Evolutionary conservation across 2,329 filamentous ascomycete species (phyloP).

Genomic region (Stemphylium vesicarium): DNA sequence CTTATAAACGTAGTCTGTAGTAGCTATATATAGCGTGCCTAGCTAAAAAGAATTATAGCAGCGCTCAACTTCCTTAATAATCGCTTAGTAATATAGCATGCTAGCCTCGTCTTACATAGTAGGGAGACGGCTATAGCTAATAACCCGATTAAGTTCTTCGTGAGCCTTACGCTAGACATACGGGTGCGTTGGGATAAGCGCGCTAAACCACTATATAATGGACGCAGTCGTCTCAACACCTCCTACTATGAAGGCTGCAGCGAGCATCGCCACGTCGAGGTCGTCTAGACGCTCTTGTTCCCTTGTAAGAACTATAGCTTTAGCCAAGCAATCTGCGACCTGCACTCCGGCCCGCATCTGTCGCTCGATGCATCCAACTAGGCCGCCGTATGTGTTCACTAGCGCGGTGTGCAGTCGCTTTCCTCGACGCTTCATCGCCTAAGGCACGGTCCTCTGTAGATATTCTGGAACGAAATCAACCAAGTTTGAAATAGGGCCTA

Average conservation of each 20-base stretch:
- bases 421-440: not conserved
- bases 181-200: not conserved
- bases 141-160: constrained; percentile 18
- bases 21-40: constrained; percentile 3
- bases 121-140: constrained; percentile 15
- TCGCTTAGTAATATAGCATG: constrained; percentile 39
- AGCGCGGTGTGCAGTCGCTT: not conserved
- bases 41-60: constrained; percentile 18
- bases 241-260: constrained; percentile 25
- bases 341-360: constrained; percentile 5
- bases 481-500: not conserved
- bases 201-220: constrained; percentile 15
- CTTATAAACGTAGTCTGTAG: constrained; percentile 22
- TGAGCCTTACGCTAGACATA: not conserved
- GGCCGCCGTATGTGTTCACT: too few species aligned
- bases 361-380: not conserved
- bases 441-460: not conserved
- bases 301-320: constrained; percentile 17
- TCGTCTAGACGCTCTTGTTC: constrained; percentile 17
- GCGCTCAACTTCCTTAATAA: constrained; percentile 51
- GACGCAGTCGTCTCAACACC: constrained; percentile 21
- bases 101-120: too few species aligned
- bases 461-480: not conserved
- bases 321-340: constrained; percentile 20
- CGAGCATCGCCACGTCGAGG: too few species aligned